These are phyloP conservation scores for Letharia lupina DNA, from an alignment of 495 filamentous ascomycete genomes.

Conservation along the genomic window DNA sequence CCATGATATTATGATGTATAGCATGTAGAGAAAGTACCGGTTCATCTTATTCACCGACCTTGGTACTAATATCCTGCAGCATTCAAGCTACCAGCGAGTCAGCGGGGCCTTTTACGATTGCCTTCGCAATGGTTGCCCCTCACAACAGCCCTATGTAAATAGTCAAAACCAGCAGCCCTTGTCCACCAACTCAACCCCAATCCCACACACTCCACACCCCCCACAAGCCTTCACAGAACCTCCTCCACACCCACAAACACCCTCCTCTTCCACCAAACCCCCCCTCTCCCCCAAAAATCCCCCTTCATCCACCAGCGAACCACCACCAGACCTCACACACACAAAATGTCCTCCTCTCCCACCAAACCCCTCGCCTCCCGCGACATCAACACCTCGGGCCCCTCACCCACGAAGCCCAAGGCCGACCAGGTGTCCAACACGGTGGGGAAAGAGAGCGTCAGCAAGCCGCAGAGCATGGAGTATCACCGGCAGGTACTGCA, in stretches of 20 bases:
- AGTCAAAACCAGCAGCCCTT: background rate
- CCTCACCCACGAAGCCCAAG: conserved; percentile 25
- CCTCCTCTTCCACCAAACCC: background rate
- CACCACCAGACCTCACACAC: conserved; percentile 14
- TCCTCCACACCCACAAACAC: background rate
- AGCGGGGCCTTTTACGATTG: background rate
- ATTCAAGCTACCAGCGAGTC: background rate
- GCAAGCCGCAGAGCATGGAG: conserved; percentile 46
- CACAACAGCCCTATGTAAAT: conserved; percentile 12
- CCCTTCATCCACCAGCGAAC: background rate
- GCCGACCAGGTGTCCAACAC: background rate
- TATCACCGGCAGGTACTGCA: conserved; percentile 72
- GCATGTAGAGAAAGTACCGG: background rate
- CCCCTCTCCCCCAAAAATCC: background rate
- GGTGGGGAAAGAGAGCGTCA: conserved; percentile 27
- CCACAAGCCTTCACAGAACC: background rate
- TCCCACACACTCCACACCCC: background rate
- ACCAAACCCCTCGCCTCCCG: conserved; percentile 39
- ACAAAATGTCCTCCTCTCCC: conserved; percentile 24
- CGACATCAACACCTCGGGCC: conserved; percentile 48
- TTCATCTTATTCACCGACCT: background rate
- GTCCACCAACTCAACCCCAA: background rate
- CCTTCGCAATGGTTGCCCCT: conserved; percentile 6
- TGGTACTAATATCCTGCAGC: background rate
- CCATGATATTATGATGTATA: background rate